Evolutionary conservation across 208 protist species (phyloP).

Genomic region (Acanthamoeba healyi): DNA sequence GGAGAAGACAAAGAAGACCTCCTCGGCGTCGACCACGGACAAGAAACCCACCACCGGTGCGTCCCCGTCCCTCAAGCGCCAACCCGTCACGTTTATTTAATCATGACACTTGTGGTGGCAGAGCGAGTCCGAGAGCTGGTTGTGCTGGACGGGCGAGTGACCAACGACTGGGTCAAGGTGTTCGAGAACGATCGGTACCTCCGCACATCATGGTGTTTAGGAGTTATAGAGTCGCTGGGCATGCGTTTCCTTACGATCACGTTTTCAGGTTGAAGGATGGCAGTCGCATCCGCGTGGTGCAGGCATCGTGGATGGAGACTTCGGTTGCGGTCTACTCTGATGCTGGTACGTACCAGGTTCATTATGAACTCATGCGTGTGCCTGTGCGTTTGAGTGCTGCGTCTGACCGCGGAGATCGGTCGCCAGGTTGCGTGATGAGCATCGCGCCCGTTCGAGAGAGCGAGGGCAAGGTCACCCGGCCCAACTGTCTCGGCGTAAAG

Average conservation of each 20-base stretch:
- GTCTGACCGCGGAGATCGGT: too few species aligned
- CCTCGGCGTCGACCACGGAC: too few species aligned
- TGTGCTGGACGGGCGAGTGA: neutral
- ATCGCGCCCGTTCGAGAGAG: slow-evolving; percentile 43
- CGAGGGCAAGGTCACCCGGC: slow-evolving; percentile 29
- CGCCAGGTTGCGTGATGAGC: neutral
- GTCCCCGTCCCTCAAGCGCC: too few species aligned
- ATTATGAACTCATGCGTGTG: neutral
- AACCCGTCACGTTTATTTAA: too few species aligned
- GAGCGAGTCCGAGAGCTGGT: neutral
- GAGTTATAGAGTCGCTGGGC: too few species aligned
- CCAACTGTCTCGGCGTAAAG: slow-evolving; percentile 9
- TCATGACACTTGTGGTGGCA: too few species aligned
- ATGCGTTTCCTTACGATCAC: too few species aligned
- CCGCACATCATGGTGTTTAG: too few species aligned
- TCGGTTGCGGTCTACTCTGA: neutral
- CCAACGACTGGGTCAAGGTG: slow-evolving; percentile 48
- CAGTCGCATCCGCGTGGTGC: slow-evolving; percentile 39
- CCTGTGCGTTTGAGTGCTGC: neutral
- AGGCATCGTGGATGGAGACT: slow-evolving; percentile 46
- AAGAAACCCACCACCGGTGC: too few species aligned
- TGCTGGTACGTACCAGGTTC: neutral
- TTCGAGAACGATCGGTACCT: slow-evolving; percentile 50
- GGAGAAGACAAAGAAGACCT: too few species aligned
- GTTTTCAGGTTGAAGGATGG: slow-evolving; percentile 60